These are phyloP conservation scores for Pythium rishiriense DNA, from an alignment of 352 stramenopile species.

Conservation along the genomic window DNA sequence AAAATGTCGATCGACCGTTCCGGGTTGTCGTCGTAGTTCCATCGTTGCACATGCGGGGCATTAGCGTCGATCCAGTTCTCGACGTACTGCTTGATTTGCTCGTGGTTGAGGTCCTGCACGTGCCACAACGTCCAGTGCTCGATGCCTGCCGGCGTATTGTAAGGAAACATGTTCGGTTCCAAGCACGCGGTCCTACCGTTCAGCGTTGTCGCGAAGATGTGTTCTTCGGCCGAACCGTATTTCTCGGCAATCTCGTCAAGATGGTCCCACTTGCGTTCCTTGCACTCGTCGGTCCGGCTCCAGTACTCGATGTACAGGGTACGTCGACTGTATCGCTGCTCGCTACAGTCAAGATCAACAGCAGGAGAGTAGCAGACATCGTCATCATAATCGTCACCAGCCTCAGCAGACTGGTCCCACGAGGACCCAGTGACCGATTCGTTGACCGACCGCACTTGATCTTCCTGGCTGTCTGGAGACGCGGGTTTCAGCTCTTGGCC, in stretches of 20 bases:
- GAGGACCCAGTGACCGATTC: constrained; percentile 13
- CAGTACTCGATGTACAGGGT: constrained; percentile 90
- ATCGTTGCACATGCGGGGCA: constrained; percentile 66
- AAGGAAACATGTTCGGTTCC: constrained; percentile 91
- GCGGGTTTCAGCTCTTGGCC: constrained; percentile 19
- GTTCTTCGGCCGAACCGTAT: constrained; percentile 73
- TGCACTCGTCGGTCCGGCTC: constrained; percentile 86
- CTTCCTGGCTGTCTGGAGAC: constrained; percentile 11
- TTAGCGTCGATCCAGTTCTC: constrained; percentile 88
- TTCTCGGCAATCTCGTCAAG: constrained; percentile 80
- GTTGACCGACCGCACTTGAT: constrained; percentile 20
- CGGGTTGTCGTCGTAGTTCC: constrained; percentile 90
- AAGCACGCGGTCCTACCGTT: constrained; percentile 80
- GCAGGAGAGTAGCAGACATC: constrained; percentile 40
- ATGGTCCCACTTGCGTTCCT: constrained; percentile 88
- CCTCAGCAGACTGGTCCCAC: constrained; percentile 8
- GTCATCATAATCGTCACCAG: constrained; percentile 39
- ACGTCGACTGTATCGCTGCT: constrained; percentile 45
- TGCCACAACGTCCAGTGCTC: constrained; percentile 90
- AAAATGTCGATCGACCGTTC: constrained; percentile 90
- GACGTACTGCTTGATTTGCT: constrained; percentile 88
- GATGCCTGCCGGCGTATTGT: constrained; percentile 86
- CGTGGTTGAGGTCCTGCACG: constrained; percentile 68
- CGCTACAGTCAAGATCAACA: constrained; percentile 67
- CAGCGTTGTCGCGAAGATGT: constrained; percentile 82